A percentile compares a stretch with the other conserved stretches of the same genome.
These are phyloP conservation scores for Jimgerdemannia lactiflua DNA, from an alignment of 192 early-diverging fungal species.

Conservation along the genomic window DNA sequence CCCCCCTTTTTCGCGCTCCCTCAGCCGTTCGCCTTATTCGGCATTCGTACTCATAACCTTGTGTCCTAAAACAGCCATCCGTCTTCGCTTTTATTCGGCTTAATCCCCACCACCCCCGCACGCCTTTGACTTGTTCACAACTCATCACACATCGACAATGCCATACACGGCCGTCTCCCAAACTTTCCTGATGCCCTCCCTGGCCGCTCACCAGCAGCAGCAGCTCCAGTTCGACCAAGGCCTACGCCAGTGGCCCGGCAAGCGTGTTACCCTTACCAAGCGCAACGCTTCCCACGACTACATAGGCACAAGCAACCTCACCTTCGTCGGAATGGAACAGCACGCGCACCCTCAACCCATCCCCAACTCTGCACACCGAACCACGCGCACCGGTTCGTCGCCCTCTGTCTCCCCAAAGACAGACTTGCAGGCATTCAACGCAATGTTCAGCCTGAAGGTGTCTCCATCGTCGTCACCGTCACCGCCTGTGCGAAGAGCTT, in stretches of 20 bases:
- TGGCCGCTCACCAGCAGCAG: not conserved
- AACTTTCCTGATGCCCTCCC: conserved; percentile 8
- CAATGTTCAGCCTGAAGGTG: not conserved
- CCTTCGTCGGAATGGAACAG: not conserved
- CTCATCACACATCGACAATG: not conserved
- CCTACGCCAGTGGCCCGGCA: not conserved
- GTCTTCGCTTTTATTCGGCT: no score
- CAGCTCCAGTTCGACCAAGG: not conserved
- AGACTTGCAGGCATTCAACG: not conserved
- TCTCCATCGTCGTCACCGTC: not conserved
- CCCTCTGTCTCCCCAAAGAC: not conserved
- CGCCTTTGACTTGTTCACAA: no score
- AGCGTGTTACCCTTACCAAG: not conserved
- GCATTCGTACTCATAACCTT: no score
- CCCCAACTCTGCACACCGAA: not conserved
- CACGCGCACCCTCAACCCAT: not conserved
- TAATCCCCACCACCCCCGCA: no score
- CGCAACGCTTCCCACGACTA: not conserved
- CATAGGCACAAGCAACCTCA: not conserved
- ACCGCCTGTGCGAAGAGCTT: not conserved
- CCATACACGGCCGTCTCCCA: conserved; percentile 5
- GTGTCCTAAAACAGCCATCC: no score
- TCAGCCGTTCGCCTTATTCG: no score
- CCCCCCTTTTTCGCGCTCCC: no score
- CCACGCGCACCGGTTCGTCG: not conserved